These are phyloP conservation scores for Solanum gandarillasii DNA, from an alignment of 257 asterid genomes.

Conservation along the genomic window DNA sequence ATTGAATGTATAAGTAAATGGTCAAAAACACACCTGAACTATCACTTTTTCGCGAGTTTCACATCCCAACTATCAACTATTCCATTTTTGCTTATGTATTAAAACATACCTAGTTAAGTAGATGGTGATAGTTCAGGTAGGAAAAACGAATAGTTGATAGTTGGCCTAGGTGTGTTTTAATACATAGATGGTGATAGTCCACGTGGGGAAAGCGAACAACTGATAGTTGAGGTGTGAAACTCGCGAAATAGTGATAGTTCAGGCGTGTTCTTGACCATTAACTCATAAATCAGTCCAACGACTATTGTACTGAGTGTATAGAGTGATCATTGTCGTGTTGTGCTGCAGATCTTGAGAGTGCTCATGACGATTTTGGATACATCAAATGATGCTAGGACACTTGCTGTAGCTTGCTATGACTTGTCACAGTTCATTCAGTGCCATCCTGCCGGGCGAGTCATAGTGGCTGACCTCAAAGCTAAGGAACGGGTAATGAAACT, in stretches of 20 bases:
- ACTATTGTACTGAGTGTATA: background rate
- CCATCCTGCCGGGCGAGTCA: slow-evolving; percentile 89
- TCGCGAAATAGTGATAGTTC: background rate
- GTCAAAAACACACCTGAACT: background rate
- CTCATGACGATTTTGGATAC: slow-evolving; percentile 82
- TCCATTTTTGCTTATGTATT: background rate
- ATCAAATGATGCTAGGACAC: slow-evolving; percentile 68
- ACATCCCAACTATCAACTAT: background rate
- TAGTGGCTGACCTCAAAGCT: slow-evolving; percentile 83
- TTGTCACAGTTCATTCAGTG: slow-evolving; percentile 84
- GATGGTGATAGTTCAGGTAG: background rate
- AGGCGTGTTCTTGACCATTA: background rate
- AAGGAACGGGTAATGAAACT: slow-evolving; percentile 92
- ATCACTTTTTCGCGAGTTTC: background rate
- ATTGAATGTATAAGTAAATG: background rate
- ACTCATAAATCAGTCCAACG: background rate
- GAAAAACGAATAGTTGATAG: background rate
- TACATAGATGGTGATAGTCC: background rate
- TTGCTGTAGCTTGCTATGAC: slow-evolving; percentile 88
- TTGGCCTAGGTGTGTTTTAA: background rate
- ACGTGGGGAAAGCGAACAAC: background rate
- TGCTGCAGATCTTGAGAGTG: slow-evolving; percentile 72
- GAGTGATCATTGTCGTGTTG: background rate
- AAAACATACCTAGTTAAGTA: background rate
- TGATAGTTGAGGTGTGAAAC: background rate